Evolutionary conservation across 1,139 yeast genomes (phyloP), one percentile per base, ranked within the genome.

Genomic region (Debaryomycetaceae sp.): DNA sequence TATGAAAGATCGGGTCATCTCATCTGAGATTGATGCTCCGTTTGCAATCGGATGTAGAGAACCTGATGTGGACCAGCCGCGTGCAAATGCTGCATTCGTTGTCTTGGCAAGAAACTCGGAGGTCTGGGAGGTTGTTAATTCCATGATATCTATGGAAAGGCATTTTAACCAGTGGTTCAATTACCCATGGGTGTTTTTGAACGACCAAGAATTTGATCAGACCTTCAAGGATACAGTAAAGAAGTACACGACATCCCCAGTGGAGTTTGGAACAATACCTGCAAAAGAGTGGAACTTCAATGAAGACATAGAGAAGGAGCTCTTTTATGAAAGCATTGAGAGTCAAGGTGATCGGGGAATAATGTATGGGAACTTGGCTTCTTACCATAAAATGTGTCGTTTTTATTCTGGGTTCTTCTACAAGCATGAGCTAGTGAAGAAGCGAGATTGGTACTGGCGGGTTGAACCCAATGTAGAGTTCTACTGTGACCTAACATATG

Each of bases 391-490:
- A 46, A 78, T 78, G 83, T 78, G 83, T 53, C 67, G 92, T 24
- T 84, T 78, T 64, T 81, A 86, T 56, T 78, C 91, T 0, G 95
- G 95, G 1, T 71, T 75, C 46, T 89, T 89, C 56, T 87, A 79
- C 65, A 76, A 80, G 46, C 95, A 89, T 59, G 84, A 83, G 3
- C 59, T 85, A 45, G 81, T 91, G 36, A 69, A 58, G 41, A 71
- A 78, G 41, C 73, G 79, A 45, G 88, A 87, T 45, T 89, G 95
- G 94, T 89, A 88, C 64, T 89, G 97, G 96, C 72, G 97, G 40
- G 88, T 91, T 7, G 97, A 91, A 59, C 97, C 97, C 2, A 83
- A 85, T 48, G 92, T 91, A 34, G 83, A 87, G 47, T 89, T 87
- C 58, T 88, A 73, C 56, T 91, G 98, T 63, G 97, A 89, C 59